Evolutionary conservation across 164 flowering plant species (phyloP).

Genomic region (Piper betle): DNA sequence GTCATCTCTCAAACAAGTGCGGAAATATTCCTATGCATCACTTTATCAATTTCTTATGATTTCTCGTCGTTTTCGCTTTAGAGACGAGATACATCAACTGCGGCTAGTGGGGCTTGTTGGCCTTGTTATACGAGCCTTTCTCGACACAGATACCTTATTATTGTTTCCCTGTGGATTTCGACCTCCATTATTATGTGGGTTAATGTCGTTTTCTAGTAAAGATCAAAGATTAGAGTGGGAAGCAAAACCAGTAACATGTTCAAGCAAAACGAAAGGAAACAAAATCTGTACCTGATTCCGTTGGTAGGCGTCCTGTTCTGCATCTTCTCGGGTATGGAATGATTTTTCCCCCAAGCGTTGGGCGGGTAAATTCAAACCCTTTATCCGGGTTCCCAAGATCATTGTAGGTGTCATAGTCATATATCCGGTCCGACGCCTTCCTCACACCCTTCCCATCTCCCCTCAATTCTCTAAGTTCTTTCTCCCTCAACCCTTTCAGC

Average conservation of each 20-base stretch:
- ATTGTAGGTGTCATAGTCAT: conserved; percentile 74
- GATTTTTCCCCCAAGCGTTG: conserved; percentile 55
- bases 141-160: background rate
- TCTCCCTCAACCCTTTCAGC: conserved; percentile 56
- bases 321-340: conserved; percentile 82
- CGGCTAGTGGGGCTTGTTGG: background rate
- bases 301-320: conserved; percentile 79
- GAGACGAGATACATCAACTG: background rate
- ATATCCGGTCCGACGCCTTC: conserved; percentile 62
- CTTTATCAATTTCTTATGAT: no score
- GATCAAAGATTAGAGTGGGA: background rate
- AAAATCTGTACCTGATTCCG: conserved; percentile 45
- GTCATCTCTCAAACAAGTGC: background rate
- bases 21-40: no score
- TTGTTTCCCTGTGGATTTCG: background rate
- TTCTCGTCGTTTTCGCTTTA: no score
- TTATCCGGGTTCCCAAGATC: conserved; percentile 95
- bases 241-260: background rate
- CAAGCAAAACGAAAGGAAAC: no score
- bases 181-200: background rate
- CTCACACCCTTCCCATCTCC: conserved; percentile 81
- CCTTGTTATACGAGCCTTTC: background rate
- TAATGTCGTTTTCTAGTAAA: background rate
- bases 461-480: conserved; percentile 58
- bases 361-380: conserved; percentile 50